Evolutionary conservation across 371 early-diverging fungal genomes (phyloP).

Genomic region (Apophysomyces sp.): DNA sequence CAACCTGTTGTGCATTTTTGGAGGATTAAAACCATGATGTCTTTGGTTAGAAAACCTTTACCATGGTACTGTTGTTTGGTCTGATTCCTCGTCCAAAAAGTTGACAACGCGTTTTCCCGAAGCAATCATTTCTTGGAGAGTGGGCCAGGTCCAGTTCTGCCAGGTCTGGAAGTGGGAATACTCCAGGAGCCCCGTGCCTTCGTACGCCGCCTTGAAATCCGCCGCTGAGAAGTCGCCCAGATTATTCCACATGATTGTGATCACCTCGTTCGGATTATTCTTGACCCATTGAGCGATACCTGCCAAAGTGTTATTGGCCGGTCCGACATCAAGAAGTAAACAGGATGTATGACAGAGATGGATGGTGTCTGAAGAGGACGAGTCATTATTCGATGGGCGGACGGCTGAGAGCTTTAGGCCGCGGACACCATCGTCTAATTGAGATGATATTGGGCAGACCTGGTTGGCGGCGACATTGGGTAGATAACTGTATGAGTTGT

Average conservation of each 20-base stretch:
- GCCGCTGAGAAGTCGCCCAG: constrained; percentile 38
- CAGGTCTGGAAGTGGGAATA: constrained; percentile 43
- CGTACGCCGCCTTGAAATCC: constrained; percentile 50
- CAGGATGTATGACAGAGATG: constrained; percentile 66
- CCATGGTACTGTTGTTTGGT: constrained; percentile 55
- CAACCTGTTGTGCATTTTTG: constrained; percentile 35
- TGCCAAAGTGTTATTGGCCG: constrained; percentile 40
- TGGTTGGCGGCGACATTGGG: constrained; percentile 63
- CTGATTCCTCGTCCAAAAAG: constrained; percentile 53
- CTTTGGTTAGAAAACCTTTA: too few relatives aligned
- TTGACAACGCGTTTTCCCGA: constrained; percentile 59
- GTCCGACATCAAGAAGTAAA: constrained; percentile 53
- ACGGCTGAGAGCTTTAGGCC: constrained; percentile 66
- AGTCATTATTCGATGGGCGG: constrained; percentile 18
- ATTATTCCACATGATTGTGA: constrained; percentile 72
- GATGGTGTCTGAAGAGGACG: constrained; percentile 31
- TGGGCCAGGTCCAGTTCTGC: constrained; percentile 56
- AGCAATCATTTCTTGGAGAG: constrained; percentile 57
- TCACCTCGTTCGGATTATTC: constrained; percentile 60
- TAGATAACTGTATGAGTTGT: constrained; percentile 64
- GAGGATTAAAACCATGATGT: background rate
- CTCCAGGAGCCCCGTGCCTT: constrained; percentile 50
- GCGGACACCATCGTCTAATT: constrained; percentile 67
- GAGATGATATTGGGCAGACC: constrained; percentile 50
- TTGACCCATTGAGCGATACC: constrained; percentile 53